Base-by-base conservation (phyloP, 192 early-diverging fungal genomes). In the Coemansia sp. region DNA sequence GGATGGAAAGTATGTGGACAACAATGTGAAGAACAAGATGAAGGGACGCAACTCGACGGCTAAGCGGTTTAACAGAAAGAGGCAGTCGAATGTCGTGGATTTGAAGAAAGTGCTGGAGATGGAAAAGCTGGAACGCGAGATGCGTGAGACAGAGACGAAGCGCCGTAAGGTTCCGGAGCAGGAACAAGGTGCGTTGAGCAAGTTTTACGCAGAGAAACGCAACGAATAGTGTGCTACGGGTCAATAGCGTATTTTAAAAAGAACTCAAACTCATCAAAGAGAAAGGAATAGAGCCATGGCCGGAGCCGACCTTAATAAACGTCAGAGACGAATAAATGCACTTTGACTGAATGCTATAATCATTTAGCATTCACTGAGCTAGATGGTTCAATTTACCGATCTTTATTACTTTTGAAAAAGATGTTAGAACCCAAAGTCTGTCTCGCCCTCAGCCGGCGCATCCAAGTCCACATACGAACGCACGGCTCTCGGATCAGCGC, bases 401-500 rank as follows among this genome's bases (percentile, higher is more conserved):
- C n/a, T 12, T 48, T 50, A 21, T 8, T 49, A 5, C 23, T 21
- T 32, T 24, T 1, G 14, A 45, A 45, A 45, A 12, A 45, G 14
- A 12, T 12, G 11, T 22, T 73, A 82, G 62, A 82, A 82, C 24
- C 79, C 79, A 76, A 74, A 76, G 58, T 91, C 89, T 56, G 86
- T 80, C 41, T 87, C 88, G 22, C 86, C 87, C 51, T 90, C 90
- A 21, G 88, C 89, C 4, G 93, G 92, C 43, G 89, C 90, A 76
- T 96, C 94, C 32, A 96, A 73, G 65, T 96, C 94, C 39, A 91
- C 87, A 62, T 96, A 96, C 19, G 87, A 90, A 61, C 90, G 90
- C 51, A 96, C 84, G 49, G 88, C 85, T 10, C 94, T 86, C 39
- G 91, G 90, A 64, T 92, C 90, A 22, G 68, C 50, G 32, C 67